phyloP scores from a whole-genome alignment of 352 stramenopile genomes.

The Pseudoperonospora humuli region DNA sequence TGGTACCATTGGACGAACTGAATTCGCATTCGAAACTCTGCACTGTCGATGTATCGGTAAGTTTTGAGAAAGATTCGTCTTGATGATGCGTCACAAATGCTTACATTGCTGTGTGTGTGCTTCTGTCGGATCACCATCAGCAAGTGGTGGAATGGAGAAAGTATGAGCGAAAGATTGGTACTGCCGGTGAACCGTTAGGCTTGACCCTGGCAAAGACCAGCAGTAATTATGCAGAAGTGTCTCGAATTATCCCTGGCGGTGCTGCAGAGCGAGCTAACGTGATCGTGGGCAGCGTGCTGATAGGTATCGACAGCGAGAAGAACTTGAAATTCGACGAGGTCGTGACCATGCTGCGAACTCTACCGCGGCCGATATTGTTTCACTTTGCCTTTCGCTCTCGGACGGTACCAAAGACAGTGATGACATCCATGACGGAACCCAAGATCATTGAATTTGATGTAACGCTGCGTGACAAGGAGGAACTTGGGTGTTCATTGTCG shows the following conservation, averaged over 20 bases:
- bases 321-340: slow-evolving; percentile 68
- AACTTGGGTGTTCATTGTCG: slow-evolving; percentile 56
- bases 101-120: slow-evolving; percentile 1
- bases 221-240: slow-evolving; percentile 64
- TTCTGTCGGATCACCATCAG: slow-evolving; percentile 11
- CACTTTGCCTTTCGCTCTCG: slow-evolving; percentile 50
- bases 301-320: slow-evolving; percentile 51
- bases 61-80: slow-evolving; percentile 1
- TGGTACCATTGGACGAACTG: slow-evolving; percentile 40
- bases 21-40: slow-evolving; percentile 60
- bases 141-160: slow-evolving; percentile 40
- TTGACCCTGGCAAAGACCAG: slow-evolving; percentile 67
- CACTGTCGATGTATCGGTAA: slow-evolving; percentile 33
- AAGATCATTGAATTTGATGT: slow-evolving; percentile 48
- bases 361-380: slow-evolving; percentile 53
- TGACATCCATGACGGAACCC: slow-evolving; percentile 58
- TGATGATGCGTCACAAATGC: background rate
- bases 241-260: slow-evolving; percentile 44
- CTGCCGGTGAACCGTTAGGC: slow-evolving; percentile 36
- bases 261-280: slow-evolving; percentile 53
- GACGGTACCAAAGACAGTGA: slow-evolving; percentile 20
- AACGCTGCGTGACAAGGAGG: slow-evolving; percentile 41
- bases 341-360: slow-evolving; percentile 43
- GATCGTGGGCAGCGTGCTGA: slow-evolving; percentile 64
- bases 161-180: slow-evolving; percentile 51